Evolutionary conservation across 495 filamentous ascomycete species (phyloP).

Genomic region (Bathelium albidoporum): DNA sequence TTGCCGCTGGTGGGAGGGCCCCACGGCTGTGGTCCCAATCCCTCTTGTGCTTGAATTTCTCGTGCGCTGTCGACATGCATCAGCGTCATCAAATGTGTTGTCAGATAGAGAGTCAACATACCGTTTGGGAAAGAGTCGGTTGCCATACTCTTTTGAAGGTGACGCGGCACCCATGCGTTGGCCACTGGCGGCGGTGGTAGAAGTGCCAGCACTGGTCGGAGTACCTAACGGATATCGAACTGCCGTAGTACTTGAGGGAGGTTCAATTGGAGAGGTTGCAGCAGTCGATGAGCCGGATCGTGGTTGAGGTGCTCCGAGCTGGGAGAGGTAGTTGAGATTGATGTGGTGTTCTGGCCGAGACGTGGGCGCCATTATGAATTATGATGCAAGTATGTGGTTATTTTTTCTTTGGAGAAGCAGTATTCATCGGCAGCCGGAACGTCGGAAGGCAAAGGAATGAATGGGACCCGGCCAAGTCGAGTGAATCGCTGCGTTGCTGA

Average conservation of each 20-base stretch:
- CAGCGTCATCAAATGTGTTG: constrained; percentile 11
- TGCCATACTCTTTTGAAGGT: constrained; percentile 82
- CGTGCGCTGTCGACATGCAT: constrained; percentile 52
- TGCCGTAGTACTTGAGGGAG: constrained; percentile 53
- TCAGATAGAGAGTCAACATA: constrained; percentile 40
- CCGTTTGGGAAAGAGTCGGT: constrained; percentile 84
- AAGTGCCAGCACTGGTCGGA: constrained; percentile 50
- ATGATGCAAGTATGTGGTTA: constrained; percentile 36
- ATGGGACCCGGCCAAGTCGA: background rate
- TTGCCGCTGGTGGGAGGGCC: constrained; percentile 90
- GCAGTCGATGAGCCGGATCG: constrained; percentile 80
- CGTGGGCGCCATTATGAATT: constrained; percentile 88
- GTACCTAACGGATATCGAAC: constrained; percentile 68
- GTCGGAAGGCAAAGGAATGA: constrained; percentile 16
- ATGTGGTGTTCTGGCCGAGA: constrained; percentile 56
- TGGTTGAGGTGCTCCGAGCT: constrained; percentile 47
- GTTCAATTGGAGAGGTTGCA: constrained; percentile 77
- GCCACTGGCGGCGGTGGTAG: constrained; percentile 59
- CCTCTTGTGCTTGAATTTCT: constrained; percentile 97
- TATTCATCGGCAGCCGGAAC: constrained; percentile 24
- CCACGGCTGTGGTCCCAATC: constrained; percentile 77
- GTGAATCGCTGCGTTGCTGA: constrained; percentile 2
- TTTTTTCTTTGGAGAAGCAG: constrained; percentile 15
- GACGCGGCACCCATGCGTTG: constrained; percentile 82
- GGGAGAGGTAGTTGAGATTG: constrained; percentile 63